Evolutionary conservation across 75 land plant species (phyloP).

Genomic region (Adiantum capillusveneris): DNA sequence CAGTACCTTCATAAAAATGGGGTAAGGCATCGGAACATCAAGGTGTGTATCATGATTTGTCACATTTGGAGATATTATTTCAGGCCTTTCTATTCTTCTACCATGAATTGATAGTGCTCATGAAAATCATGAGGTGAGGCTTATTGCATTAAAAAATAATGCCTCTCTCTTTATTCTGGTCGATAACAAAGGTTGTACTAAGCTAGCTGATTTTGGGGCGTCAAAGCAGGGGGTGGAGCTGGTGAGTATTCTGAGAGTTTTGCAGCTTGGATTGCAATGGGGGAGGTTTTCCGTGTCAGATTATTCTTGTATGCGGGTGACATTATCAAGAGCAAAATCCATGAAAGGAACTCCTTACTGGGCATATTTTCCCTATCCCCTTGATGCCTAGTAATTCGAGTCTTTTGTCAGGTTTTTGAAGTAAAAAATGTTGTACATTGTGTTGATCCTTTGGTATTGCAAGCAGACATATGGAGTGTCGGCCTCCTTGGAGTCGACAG

Average conservation of each 20-base stretch:
- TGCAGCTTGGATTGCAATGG: neutral
- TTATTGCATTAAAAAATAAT: no score
- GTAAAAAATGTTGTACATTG: no score
- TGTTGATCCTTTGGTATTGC: neutral
- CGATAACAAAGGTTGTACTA: constrained; percentile 93
- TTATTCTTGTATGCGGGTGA: constrained; percentile 42
- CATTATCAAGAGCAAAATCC: constrained; percentile 90
- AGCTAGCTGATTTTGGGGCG: constrained; percentile 98
- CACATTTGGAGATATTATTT: no score
- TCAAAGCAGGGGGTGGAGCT: constrained; percentile 93
- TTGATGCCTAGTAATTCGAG: neutral
- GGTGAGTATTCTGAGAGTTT: constrained; percentile 44
- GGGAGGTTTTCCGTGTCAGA: no score
- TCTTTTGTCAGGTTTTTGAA: no score
- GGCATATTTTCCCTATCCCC: no score
- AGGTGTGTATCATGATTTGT: no score
- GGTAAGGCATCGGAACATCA: constrained; percentile 96
- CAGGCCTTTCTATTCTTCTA: neutral
- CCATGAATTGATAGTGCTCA: no score
- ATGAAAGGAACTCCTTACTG: constrained; percentile 99
- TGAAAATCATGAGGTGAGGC: no score
- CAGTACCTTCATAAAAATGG: constrained; percentile 88
- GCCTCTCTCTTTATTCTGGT: constrained; percentile 53
- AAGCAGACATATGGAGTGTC: constrained; percentile 98
- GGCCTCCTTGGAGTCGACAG: constrained; percentile 98